These are phyloP conservation scores for Gnomoniopsis sp. DNA, from an alignment of 2,329 filamentous ascomycete genomes.

Conservation along the genomic window DNA sequence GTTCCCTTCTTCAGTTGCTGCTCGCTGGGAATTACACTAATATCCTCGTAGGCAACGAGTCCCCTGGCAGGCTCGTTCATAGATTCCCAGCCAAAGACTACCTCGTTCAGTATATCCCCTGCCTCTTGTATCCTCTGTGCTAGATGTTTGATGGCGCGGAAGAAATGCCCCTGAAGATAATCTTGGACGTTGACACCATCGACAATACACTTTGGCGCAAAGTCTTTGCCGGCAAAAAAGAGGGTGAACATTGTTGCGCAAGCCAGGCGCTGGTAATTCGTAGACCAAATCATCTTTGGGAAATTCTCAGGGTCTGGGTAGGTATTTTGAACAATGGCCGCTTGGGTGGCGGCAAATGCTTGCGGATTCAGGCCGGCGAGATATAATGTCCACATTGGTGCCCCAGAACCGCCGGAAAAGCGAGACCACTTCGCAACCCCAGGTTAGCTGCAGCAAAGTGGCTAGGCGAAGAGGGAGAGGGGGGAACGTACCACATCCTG, in stretches of 20 bases:
- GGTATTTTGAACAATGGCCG: conserved; percentile 91
- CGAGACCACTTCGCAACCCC: conserved; percentile 72
- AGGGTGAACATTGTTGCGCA: conserved; percentile 90
- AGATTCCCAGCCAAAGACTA: conserved; percentile 93
- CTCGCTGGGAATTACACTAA: conserved; percentile 77
- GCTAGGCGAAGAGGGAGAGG: background rate
- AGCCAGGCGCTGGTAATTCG: conserved; percentile 87
- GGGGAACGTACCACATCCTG: conserved; percentile 77
- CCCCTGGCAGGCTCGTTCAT: conserved; percentile 94
- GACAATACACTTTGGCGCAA: conserved; percentile 93
- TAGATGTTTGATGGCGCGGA: conserved; percentile 75
- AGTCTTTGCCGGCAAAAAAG: conserved; percentile 87
- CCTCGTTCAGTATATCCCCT: conserved; percentile 79
- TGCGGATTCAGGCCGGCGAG: conserved; percentile 87
- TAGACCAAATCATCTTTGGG: conserved; percentile 99
- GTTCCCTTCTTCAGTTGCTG: conserved; percentile 92
- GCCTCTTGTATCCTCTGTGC: conserved; percentile 84
- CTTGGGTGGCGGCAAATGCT: conserved; percentile 81
- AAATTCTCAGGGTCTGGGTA: conserved; percentile 81
- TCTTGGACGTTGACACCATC: conserved; percentile 96
- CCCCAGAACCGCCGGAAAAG: conserved; percentile 89
- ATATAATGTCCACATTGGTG: conserved; percentile 96
- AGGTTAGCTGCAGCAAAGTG: background rate
- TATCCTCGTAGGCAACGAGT: conserved; percentile 76
- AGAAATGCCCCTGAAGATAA: conserved; percentile 83